Conservation (phyloP, 1,284 basidiomycete genomes). For the Apiotrichum montevideense region DNA sequence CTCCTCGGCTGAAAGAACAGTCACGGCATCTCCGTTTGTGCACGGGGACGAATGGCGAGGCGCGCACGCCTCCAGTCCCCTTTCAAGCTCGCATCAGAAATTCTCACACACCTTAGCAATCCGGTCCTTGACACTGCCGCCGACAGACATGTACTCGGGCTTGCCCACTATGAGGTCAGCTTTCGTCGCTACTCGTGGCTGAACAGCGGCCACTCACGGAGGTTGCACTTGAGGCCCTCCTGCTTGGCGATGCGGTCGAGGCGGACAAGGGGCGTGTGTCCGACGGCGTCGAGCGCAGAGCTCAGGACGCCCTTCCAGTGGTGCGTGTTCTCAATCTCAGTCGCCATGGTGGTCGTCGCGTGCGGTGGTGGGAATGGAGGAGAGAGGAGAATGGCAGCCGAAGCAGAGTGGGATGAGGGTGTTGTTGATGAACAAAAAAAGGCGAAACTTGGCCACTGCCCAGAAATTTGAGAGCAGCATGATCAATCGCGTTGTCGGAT, state of each 20-base stretch:
- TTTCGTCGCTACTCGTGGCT: no score
- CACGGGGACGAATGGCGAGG: no score
- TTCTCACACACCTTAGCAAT: slow-evolving; percentile 63
- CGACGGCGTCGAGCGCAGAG: slow-evolving; percentile 75
- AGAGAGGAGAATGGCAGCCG: not conserved
- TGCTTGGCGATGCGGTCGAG: slow-evolving; percentile 70
- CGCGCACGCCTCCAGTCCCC: no score
- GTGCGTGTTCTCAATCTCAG: slow-evolving; percentile 14
- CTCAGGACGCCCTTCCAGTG: slow-evolving; percentile 57
- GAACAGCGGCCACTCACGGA: slow-evolving; percentile 55
- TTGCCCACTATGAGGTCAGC: slow-evolving; percentile 62
- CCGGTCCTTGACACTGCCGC: slow-evolving; percentile 91
- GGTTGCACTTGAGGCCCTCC: slow-evolving; percentile 79
- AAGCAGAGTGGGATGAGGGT: no score
- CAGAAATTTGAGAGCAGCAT: no score
- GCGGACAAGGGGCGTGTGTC: slow-evolving; percentile 82
- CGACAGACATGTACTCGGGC: slow-evolving; percentile 82
- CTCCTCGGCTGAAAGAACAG: not conserved
- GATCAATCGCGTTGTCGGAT: no score
- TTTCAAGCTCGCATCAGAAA: no score
- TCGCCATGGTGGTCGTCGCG: slow-evolving; percentile 2
- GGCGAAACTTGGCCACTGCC: not conserved
- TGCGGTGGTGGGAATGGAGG: not conserved
- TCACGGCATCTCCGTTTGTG: no score
- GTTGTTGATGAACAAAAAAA: no score